Conservation (phyloP, 2,329 filamentous ascomycete genomes). For the Stachybotrys chlorohalonatus region DNA sequence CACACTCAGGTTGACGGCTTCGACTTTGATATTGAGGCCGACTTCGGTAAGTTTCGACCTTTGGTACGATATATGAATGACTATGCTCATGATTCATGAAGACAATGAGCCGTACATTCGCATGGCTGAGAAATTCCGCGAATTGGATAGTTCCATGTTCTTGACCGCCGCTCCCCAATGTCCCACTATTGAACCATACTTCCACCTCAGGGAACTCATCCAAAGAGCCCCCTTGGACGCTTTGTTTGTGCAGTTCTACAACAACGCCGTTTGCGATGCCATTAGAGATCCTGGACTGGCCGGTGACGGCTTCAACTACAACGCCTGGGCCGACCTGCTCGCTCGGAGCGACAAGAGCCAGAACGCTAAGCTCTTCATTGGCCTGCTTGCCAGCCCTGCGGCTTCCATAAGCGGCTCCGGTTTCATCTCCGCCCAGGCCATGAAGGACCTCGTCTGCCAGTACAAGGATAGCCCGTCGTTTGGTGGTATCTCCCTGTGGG, state of each 20-base stretch:
- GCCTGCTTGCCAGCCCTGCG: constrained; percentile 24
- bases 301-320: constrained; percentile 31
- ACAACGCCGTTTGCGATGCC: constrained; percentile 31
- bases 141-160: constrained; percentile 18
- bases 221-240: constrained; percentile 30
- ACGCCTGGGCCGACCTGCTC: constrained; percentile 29
- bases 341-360: constrained; percentile 22
- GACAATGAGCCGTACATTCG: constrained; percentile 26
- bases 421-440: constrained; percentile 23
- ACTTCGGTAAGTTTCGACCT: constrained; percentile 15
- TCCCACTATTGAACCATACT: constrained; percentile 15
- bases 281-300: constrained; percentile 12
- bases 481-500: constrained; percentile 38
- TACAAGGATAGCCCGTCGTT: constrained; percentile 27
- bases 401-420: constrained; percentile 14
- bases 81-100: constrained; percentile 3
- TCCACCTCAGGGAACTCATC: constrained; percentile 27
- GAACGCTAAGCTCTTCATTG: constrained; percentile 35
- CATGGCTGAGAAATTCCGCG: constrained; percentile 26
- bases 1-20: constrained; percentile 29
- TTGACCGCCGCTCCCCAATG: constrained; percentile 39
- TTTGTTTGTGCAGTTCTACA: constrained; percentile 41
- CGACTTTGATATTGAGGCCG: constrained; percentile 31
- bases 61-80: not conserved
- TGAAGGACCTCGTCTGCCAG: constrained; percentile 29